Percentiles rank a stretch among this genome's conserved stretches.
These are phyloP conservation scores for Scheffersomyces coipomensis DNA, from an alignment of 805 yeast species.

Conservation along the genomic window DNA sequence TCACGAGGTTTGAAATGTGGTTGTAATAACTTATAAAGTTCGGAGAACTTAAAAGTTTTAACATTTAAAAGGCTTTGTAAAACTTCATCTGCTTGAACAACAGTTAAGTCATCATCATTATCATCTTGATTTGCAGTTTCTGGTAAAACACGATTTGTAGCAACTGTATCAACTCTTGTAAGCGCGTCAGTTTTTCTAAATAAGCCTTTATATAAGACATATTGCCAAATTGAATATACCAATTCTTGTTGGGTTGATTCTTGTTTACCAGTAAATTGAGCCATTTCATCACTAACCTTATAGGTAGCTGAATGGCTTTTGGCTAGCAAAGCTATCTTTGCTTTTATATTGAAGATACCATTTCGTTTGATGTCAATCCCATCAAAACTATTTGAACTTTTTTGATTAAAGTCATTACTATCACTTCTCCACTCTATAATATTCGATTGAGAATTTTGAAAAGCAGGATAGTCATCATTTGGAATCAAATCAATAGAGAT, in stretches of 20 bases:
- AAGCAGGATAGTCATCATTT: slow-evolving; percentile 36
- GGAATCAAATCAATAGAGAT: slow-evolving; percentile 73
- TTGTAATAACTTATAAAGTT: slow-evolving; percentile 65
- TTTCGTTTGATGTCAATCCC: slow-evolving; percentile 84
- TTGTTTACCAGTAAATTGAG: slow-evolving; percentile 68
- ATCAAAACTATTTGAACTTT: slow-evolving; percentile 52
- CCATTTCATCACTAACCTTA: slow-evolving; percentile 60
- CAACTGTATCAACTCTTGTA: slow-evolving; percentile 38
- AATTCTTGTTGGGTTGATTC: slow-evolving; percentile 88
- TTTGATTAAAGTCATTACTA: slow-evolving; percentile 13
- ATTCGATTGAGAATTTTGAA: slow-evolving; percentile 30
- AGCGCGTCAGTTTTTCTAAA: slow-evolving; percentile 27
- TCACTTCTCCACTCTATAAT: slow-evolving; percentile 91
- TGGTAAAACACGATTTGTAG: slow-evolving; percentile 13
- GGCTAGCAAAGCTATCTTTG: slow-evolving; percentile 70
- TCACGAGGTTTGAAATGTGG: slow-evolving; percentile 75
- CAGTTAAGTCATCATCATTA: slow-evolving; percentile 31
- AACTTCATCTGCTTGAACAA: slow-evolving; percentile 43
- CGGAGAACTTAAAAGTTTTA: slow-evolving; percentile 63
- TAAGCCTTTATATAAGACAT: slow-evolving; percentile 65
- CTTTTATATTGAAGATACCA: slow-evolving; percentile 57
- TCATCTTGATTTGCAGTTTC: slow-evolving; percentile 13
- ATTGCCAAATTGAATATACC: slow-evolving; percentile 77
- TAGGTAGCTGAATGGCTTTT: slow-evolving; percentile 71
- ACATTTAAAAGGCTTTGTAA: slow-evolving; percentile 45